These are phyloP conservation scores for Ogataea hybrid DNA, from an alignment of 1,139 yeast species.

Conservation along the genomic window DNA sequence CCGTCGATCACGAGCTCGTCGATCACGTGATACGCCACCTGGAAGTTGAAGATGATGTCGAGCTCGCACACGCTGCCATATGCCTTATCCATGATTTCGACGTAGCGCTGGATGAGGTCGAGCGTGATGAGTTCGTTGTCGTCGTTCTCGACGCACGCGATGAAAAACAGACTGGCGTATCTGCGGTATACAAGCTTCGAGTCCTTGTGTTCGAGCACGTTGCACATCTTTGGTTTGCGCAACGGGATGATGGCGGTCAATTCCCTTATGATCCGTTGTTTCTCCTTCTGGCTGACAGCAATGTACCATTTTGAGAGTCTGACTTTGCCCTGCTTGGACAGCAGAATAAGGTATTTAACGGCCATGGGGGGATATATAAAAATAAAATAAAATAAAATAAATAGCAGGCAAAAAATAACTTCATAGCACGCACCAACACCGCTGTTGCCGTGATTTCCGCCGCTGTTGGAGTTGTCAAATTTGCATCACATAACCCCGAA, in stretches of 20 bases:
- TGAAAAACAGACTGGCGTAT: slow-evolving; percentile 88
- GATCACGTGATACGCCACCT: slow-evolving; percentile 85
- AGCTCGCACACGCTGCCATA: slow-evolving; percentile 96
- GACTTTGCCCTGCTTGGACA: slow-evolving; percentile 94
- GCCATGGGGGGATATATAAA: slow-evolving; percentile 48
- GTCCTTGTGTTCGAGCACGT: slow-evolving; percentile 87
- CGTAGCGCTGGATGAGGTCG: slow-evolving; percentile 89
- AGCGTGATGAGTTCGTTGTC: slow-evolving; percentile 86
- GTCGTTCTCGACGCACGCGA: slow-evolving; percentile 78
- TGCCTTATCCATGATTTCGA: slow-evolving; percentile 94
- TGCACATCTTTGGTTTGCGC: slow-evolving; percentile 93
- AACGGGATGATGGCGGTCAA: slow-evolving; percentile 81
- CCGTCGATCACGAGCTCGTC: slow-evolving; percentile 88
- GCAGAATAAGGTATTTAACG: slow-evolving; percentile 70
- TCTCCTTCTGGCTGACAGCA: slow-evolving; percentile 77
- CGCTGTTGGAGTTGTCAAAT: background rate
- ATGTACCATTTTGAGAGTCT: slow-evolving; percentile 92
- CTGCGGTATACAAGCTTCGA: slow-evolving; percentile 86
- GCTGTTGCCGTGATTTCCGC: background rate
- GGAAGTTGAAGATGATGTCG: slow-evolving; percentile 92
- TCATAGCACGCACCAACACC: slow-evolving; percentile 1
- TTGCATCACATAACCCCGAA: background rate
- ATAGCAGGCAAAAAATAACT: slow-evolving; percentile 7
- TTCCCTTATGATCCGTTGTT: slow-evolving; percentile 79
- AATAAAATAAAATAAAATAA: slow-evolving; percentile 5